Evolutionary conservation across 805 yeast species (phyloP), one percentile per base, ranked within the genome.

Genomic region (Yarrowia sp.): DNA sequence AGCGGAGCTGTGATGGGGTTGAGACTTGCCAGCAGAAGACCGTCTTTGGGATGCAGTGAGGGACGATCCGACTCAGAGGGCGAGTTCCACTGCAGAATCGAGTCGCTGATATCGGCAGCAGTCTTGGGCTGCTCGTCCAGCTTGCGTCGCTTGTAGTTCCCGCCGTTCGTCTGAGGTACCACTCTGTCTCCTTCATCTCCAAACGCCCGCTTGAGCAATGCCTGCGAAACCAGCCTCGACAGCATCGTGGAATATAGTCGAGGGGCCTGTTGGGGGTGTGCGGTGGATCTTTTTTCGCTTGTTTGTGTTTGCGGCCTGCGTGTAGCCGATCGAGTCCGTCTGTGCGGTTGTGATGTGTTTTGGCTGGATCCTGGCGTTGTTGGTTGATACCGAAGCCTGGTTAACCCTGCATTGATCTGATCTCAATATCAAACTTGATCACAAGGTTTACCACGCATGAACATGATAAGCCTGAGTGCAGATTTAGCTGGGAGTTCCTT

Each of bases 1-100:
- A 69, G 63, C 10, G 66, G 67, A 3, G 73, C 65, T 6, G 66
- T 58, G 44, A 72, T 61, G 7, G 70, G 68, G 49, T 70, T 68
- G 24, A 51, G 32, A 16, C 42, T 35, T 7, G 58, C 58, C 24
- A 51, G 24, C 18, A 51, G 14, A 6, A 51, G 16, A 2, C 58
- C 41, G 32, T 51, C 58, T 10, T 51, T 35, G 16, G 58, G 24
- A 35, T 51, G 58, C 24, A 68, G 64, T 2, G 63, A 58, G 12
- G 58, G 53, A 6, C 60, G 61, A 27, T 36, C 63, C 36, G 61
- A 56, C 13, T 59, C 61, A 1, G 47, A 13, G 1, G 61, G 44
- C 6, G 29, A 25, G 25, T 27, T 27, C 44, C 42, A 38, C 18
- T 56, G 49, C 3, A 35, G 42, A 36, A 27, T 49, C 51, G 36